phyloP scores from a whole-genome alignment of 768 basidiomycete genomes.

The Mycena galericulata region DNA sequence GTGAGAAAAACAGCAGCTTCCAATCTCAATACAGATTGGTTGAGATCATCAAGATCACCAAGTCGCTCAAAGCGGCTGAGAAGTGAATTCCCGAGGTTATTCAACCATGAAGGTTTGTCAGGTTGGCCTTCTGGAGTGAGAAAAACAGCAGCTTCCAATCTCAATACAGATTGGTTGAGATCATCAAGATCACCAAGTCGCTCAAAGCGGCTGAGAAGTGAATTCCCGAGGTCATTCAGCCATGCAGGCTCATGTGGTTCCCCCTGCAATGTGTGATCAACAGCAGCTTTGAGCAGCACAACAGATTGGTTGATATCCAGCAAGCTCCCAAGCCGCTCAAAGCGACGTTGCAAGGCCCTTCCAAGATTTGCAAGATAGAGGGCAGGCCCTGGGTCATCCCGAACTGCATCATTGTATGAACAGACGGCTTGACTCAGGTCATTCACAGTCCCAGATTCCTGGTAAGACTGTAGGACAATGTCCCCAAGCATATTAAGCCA shows the following conservation, averaged over 20 bases:
- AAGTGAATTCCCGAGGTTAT: no score
- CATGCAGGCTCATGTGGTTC: slow-evolving; percentile 1
- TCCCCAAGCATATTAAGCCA: neutral
- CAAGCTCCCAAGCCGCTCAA: neutral
- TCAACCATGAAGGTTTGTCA: no score
- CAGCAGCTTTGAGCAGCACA: neutral
- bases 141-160: no score
- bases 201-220: no score
- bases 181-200: no score
- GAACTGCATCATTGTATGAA: neutral
- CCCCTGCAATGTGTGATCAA: slow-evolving; percentile 5
- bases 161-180: no score
- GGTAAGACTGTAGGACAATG: neutral
- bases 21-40: no score
- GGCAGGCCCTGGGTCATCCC: neutral
- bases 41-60: no score
- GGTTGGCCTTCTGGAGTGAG: no score
- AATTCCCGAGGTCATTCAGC: no score
- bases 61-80: no score
- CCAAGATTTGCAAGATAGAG: slow-evolving; percentile 2
- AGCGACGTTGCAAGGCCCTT: neutral
- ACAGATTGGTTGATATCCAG: slow-evolving; percentile 20
- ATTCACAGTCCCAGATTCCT: neutral
- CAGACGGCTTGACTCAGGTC: neutral
- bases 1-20: no score